Percentiles rank a stretch among this genome's conserved stretches.
phyloP scores from a whole-genome alignment of 2,329 filamentous ascomycete species.

The Aschersonia sp. region DNA sequence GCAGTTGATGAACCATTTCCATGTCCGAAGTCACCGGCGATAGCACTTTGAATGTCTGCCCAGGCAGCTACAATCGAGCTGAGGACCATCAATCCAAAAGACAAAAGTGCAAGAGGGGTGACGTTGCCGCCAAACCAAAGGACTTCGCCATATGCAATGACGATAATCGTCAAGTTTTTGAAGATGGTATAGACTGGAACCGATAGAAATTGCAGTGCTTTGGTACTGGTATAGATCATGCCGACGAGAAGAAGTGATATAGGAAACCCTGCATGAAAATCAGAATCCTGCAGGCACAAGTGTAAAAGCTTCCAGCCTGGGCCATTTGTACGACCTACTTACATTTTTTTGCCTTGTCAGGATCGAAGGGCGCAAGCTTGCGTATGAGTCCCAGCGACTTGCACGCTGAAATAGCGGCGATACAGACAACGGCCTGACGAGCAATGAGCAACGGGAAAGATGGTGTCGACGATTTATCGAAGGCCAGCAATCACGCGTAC shows the following conservation, averaged over 20 bases:
- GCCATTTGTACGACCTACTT: conserved; percentile 16
- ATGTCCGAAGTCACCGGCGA: conserved; percentile 43
- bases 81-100: conserved; percentile 91
- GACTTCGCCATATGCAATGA: conserved; percentile 96
- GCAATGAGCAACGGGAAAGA: conserved; percentile 5
- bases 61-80: conserved; percentile 91
- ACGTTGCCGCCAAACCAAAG: conserved; percentile 96
- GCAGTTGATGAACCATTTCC: conserved; percentile 50
- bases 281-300: neutral
- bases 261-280: conserved; percentile 60
- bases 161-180: conserved; percentile 98
- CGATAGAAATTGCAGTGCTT: conserved; percentile 89
- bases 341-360: conserved; percentile 88
- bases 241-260: conserved; percentile 90
- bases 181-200: conserved; percentile 99
- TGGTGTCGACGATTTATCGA: neutral
- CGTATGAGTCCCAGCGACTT: conserved; percentile 73
- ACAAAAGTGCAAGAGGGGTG: conserved; percentile 73
- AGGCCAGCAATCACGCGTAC: conserved; percentile 34
- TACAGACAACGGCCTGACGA: conserved; percentile 71
- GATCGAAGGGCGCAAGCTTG: conserved; percentile 68
- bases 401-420: conserved; percentile 67
- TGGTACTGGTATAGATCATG: conserved; percentile 98
- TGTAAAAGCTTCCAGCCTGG: neutral
- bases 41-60: conserved; percentile 85